phyloP scores from a whole-genome alignment of 176 grass and related monocot genomes.

The Puya raimondii region DNA sequence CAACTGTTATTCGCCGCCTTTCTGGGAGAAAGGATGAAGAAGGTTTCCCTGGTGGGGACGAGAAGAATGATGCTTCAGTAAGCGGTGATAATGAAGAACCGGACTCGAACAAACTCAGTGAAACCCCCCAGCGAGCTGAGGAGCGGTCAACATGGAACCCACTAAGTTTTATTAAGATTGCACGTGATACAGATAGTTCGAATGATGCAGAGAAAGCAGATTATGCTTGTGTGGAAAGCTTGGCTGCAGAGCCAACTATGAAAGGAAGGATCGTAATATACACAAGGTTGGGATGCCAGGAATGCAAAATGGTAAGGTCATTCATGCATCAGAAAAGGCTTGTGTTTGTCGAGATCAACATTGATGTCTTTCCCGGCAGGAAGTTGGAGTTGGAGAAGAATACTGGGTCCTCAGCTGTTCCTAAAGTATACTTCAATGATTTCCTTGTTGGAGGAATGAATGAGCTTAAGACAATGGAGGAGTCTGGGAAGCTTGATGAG shows the following conservation, averaged over 20 bases:
- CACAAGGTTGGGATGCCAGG: constrained; percentile 63
- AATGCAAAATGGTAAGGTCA: constrained; percentile 60
- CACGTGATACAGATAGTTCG: constrained; percentile 34
- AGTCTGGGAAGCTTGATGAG: constrained; percentile 57
- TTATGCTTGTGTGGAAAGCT: constrained; percentile 17
- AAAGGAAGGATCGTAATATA: constrained; percentile 78
- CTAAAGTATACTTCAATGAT: constrained; percentile 79
- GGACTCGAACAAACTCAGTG: constrained; percentile 29
- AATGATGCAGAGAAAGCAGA: constrained; percentile 31
- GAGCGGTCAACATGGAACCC: constrained; percentile 78
- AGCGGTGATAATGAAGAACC: constrained; percentile 22
- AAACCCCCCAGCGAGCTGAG: constrained; percentile 29
- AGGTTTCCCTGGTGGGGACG: constrained; percentile 33
- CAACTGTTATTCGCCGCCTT: constrained; percentile 71
- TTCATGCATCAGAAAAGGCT: constrained; percentile 58
- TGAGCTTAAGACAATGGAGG: constrained; percentile 69
- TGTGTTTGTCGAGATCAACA: constrained; percentile 76
- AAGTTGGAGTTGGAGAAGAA: constrained; percentile 88
- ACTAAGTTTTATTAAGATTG: constrained; percentile 76
- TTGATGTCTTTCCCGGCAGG: constrained; percentile 76
- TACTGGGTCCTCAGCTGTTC: constrained; percentile 55
- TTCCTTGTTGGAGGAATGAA: constrained; percentile 54
- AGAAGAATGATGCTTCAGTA: constrained; percentile 33
- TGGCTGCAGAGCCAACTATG: constrained; percentile 28
- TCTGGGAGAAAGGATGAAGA: constrained; percentile 84